These are phyloP conservation scores for Pelargonium cotyledonis DNA, from an alignment of 441 rosid species.

Conservation along the genomic window DNA sequence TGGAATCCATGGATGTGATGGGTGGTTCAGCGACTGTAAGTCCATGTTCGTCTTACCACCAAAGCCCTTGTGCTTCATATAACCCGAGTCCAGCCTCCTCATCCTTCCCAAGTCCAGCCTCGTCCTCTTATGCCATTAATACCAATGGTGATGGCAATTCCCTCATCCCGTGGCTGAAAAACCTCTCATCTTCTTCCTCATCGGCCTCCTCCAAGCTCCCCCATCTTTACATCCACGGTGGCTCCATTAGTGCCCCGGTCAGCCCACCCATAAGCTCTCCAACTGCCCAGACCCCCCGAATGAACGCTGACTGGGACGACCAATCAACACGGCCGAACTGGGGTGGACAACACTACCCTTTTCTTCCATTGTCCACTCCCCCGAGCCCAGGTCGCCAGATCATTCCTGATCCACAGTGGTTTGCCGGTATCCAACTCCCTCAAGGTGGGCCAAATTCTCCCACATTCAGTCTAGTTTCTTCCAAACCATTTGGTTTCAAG, in stretches of 20 bases:
- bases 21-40: constrained; percentile 49
- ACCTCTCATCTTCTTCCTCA: constrained; percentile 58
- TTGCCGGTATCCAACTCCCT: constrained; percentile 52
- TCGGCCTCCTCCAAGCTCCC: constrained; percentile 57
- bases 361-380: constrained; percentile 51
- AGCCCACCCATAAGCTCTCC: constrained; percentile 74
- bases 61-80: constrained; percentile 49
- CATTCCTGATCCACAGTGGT: constrained; percentile 64
- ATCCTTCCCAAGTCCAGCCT: constrained; percentile 55
- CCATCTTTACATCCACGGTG: constrained; percentile 49
- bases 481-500: constrained; percentile 49
- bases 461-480: constrained; percentile 52
- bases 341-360: constrained; percentile 29
- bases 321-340: constrained; percentile 34
- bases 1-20: constrained; percentile 44
- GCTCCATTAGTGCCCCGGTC: constrained; percentile 72
- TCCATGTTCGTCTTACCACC: constrained; percentile 59
- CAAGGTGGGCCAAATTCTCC: constrained; percentile 57
- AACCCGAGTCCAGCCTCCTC: constrained; percentile 53
- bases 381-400: constrained; percentile 56
- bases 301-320: constrained; percentile 39
- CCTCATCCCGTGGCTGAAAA: constrained; percentile 65
- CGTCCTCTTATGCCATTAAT: constrained; percentile 47
- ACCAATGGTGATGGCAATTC: constrained; percentile 44
- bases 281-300: constrained; percentile 50